Conservation (phyloP, 2,329 filamentous ascomycete genomes). For the Eutypella sp. region DNA sequence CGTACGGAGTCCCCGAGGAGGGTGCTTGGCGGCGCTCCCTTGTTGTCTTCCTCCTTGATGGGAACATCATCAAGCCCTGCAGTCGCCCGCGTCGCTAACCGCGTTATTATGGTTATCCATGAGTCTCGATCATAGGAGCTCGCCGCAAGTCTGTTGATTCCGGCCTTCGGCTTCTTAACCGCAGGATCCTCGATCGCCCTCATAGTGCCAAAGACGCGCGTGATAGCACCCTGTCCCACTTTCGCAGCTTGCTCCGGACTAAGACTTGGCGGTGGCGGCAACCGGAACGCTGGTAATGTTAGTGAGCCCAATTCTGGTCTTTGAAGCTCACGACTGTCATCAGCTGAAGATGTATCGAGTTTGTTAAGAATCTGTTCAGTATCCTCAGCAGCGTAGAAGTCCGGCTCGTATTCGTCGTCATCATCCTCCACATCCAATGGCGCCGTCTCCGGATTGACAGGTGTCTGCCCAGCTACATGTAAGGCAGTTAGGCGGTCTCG, state of each 20-base stretch:
- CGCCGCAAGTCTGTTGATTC: slow-evolving; percentile 79
- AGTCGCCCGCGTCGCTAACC: slow-evolving; percentile 75
- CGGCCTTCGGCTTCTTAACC: slow-evolving; percentile 58
- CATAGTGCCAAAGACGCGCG: slow-evolving; percentile 74
- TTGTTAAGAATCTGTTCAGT: slow-evolving; percentile 74
- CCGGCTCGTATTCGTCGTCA: slow-evolving; percentile 90
- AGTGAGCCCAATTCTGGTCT: slow-evolving; percentile 47
- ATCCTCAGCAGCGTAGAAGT: slow-evolving; percentile 73
- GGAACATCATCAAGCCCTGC: slow-evolving; percentile 60
- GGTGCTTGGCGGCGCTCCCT: slow-evolving; percentile 20
- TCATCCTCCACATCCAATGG: slow-evolving; percentile 67
- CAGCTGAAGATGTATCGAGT: slow-evolving; percentile 63
- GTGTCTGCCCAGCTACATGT: slow-evolving; percentile 36
- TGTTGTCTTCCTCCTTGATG: slow-evolving; percentile 54
- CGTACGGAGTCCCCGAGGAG: slow-evolving; percentile 65
- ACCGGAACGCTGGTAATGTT: slow-evolving; percentile 70
- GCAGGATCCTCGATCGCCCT: slow-evolving; percentile 64
- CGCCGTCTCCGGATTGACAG: slow-evolving; percentile 53
- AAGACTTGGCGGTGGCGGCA: slow-evolving; percentile 72
- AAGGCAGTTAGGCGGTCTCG: slow-evolving; percentile 45
- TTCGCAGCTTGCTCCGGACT: slow-evolving; percentile 67
- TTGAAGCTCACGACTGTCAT: slow-evolving; percentile 39
- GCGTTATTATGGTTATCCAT: slow-evolving; percentile 83
- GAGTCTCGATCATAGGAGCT: slow-evolving; percentile 81
- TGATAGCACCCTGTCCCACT: slow-evolving; percentile 68